Evolutionary conservation across 441 rosid species (phyloP), one percentile per base, ranked within the genome.

Genomic region (Adansonia gregorii): DNA sequence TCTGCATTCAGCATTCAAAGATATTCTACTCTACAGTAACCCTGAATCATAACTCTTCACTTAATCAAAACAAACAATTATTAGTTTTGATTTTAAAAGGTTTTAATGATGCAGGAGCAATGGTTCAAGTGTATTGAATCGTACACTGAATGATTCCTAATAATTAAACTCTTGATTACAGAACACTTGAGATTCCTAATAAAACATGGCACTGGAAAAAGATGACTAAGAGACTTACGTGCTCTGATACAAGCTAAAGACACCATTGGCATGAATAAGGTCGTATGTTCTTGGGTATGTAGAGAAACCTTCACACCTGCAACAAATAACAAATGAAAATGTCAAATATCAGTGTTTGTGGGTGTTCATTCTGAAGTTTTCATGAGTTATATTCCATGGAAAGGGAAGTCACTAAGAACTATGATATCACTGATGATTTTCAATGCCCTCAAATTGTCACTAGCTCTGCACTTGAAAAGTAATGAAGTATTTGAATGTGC

Each of bases 291-390:
- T 95, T 3, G 99, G 99, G 80, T 95, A 94, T 35, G 98, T 94
- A 35, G 98, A 94, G 86, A 95, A 94, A 27, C 97, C 97, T 86
- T 94, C 99, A 75, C 99, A 94, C 99, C 98, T 95, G 87, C 69
- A 83, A 81, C 60, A 76, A 80, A 19, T 58, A 31, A 46, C 71
- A 64, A 52, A 58, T 11, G 58, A 75, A 72, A 78, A 79, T 24
- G 67, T 77, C 35, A 56, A 54, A 10, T 73, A 49, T 59, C 5
- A 35, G 75, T 9, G 64, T 39, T 12, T 4, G 17, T n/a, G 51
- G 59, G 52, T 27, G n/a, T 49, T 67, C 12, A 68, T 4, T 77
- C 9, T 8, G 43, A 43, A 24, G 65, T 12, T 31, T 78, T 59
- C 48, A 24, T 27, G 19, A 72, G 68, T 27, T 49, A 9, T 12